Conservation (phyloP, 768 basidiomycete genomes). For the Lyophyllum atratum region DNA sequence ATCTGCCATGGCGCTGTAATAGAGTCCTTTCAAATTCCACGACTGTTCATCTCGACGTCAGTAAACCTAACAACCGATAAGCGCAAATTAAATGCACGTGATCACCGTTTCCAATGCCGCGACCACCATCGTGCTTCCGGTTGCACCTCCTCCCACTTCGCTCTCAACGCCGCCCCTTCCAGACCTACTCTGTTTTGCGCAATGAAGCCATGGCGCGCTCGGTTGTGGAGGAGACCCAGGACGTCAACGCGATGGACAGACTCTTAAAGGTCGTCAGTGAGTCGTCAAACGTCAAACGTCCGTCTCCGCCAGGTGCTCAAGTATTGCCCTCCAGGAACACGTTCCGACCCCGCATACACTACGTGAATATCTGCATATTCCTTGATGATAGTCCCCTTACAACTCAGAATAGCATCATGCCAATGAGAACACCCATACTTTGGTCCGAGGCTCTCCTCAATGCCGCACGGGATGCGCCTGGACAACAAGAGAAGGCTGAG, state of each 20-base stretch:
- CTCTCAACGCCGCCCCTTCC: constrained; percentile 6
- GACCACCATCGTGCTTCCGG: neutral
- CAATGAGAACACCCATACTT: constrained; percentile 48
- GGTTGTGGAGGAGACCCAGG: constrained; percentile 54
- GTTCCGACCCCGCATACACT: constrained; percentile 54
- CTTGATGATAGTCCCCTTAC: neutral
- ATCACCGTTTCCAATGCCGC: neutral
- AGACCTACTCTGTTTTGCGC: neutral
- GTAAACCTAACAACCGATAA: no score
- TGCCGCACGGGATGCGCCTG: constrained; percentile 24
- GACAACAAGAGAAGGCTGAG: constrained; percentile 10
- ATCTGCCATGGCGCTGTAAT: no score
- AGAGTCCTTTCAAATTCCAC: no score
- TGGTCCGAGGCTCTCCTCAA: constrained; percentile 64
- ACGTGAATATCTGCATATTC: constrained; percentile 35
- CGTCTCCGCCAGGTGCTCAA: neutral
- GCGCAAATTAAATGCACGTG: no score
- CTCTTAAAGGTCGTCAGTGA: constrained; percentile 59
- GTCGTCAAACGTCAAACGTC: constrained; percentile 21
- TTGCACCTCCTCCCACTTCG: constrained; percentile 1
- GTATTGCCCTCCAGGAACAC: constrained; percentile 37
- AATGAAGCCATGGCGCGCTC: constrained; percentile 21
- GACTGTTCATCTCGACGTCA: no score
- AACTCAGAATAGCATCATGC: constrained; percentile 46
- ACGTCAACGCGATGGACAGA: constrained; percentile 58